A percentile compares a stretch with the other conserved stretches of the same genome.
Conservation (phyloP, 1,284 basidiomycete genomes). For the Rhizopogon hawkerae region DNA sequence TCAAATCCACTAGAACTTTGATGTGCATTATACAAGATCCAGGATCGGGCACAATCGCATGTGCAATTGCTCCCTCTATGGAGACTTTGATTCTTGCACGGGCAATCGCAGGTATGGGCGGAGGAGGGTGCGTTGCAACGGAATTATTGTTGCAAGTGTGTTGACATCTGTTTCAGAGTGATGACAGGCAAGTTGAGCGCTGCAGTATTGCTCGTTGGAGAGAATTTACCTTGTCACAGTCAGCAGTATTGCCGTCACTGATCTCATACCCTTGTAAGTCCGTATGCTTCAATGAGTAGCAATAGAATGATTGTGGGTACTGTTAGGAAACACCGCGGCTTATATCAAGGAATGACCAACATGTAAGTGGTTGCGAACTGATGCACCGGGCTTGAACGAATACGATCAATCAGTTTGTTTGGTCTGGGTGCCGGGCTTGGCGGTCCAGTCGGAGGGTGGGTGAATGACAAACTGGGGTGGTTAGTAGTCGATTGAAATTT, state of each 20-base stretch:
- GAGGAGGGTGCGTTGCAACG: conserved; percentile 59
- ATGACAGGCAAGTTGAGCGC: conserved; percentile 59
- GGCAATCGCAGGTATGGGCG: conserved; percentile 83
- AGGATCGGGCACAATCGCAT: conserved; percentile 77
- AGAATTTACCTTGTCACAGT: conserved; percentile 38
- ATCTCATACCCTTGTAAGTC: conserved; percentile 74
- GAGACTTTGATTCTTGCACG: conserved; percentile 71
- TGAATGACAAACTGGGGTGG: conserved; percentile 81
- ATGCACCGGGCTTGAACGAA: conserved; percentile 8
- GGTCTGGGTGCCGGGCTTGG: conserved; percentile 78
- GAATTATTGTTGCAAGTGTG: not conserved
- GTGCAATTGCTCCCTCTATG: conserved; percentile 81
- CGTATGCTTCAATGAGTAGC: not conserved
- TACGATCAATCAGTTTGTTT: conserved; percentile 44
- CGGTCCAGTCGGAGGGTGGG: conserved; percentile 83
- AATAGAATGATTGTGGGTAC: not conserved
- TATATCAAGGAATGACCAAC: conserved; percentile 86
- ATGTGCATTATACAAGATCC: conserved; percentile 15
- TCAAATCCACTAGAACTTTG: conserved; percentile 12
- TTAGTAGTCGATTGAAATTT: conserved; percentile 29
- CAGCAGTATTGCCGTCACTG: conserved; percentile 67
- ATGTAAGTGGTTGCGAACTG: conserved; percentile 42
- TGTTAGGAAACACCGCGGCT: conserved; percentile 69
- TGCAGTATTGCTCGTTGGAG: conserved; percentile 6
- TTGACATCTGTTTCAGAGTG: conserved; percentile 36